Conservation (phyloP, 257 asterid species). For the Orobanche coerulescens region DNA sequence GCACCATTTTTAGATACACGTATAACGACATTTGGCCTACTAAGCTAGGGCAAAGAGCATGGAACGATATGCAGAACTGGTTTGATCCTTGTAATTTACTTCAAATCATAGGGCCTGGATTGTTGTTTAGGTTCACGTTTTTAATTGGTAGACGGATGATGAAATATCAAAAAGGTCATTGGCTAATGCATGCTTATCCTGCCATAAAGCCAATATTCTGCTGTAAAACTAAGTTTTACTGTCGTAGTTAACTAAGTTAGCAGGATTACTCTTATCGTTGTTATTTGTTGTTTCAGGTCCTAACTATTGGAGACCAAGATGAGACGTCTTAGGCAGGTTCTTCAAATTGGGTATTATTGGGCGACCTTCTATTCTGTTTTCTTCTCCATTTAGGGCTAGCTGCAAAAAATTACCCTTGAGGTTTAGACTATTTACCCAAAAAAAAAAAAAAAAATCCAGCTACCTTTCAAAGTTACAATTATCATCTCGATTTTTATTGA, state of each 20-base stretch:
- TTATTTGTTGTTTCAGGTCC: conserved; percentile 46
- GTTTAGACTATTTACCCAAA: background rate
- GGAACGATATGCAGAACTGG: background rate
- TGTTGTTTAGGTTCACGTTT: background rate
- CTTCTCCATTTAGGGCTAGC: background rate
- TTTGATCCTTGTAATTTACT: background rate
- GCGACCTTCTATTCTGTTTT: background rate
- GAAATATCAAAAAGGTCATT: background rate
- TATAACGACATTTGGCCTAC: background rate
- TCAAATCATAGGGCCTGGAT: background rate
- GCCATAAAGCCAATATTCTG: background rate
- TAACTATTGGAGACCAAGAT: conserved; percentile 70
- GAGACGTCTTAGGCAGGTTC: conserved; percentile 23
- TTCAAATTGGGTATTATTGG: conserved; percentile 28
- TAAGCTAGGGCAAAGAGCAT: background rate
- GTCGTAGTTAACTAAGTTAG: background rate
- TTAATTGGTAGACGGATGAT: background rate
- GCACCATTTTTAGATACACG: background rate
- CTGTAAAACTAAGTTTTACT: background rate
- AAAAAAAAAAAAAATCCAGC: background rate
- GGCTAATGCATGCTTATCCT: background rate
- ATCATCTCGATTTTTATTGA: background rate
- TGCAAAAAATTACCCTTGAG: background rate
- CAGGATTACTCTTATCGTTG: background rate
- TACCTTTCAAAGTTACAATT: background rate